Evolutionary conservation across 306 rosid species (phyloP).

Genomic region (Prunus kanzakura): DNA sequence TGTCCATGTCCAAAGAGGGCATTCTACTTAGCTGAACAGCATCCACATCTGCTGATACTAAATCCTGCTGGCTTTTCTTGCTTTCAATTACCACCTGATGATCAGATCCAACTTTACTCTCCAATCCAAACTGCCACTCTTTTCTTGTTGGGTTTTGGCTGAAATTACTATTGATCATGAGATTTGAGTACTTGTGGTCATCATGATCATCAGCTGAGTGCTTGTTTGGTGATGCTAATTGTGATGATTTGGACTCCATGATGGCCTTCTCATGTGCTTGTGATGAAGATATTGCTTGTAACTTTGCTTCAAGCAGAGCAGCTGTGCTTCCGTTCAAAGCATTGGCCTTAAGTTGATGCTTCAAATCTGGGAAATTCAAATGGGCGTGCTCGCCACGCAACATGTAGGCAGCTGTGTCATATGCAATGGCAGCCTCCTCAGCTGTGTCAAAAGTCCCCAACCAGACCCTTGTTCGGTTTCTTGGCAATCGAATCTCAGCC

Average conservation of each 20-base stretch:
- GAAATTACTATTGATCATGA: constrained; percentile 9
- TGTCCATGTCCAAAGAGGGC: constrained; percentile 96
- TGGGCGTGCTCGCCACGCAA: constrained; percentile 82
- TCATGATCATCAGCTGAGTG: not conserved
- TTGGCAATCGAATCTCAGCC: constrained; percentile 88
- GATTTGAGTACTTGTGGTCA: constrained; percentile 1
- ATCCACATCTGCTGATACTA: constrained; percentile 46
- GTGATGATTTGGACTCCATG: not conserved
- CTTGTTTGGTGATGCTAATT: not conserved
- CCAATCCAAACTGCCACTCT: constrained; percentile 34
- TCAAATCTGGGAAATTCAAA: constrained; percentile 73
- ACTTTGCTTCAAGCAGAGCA: constrained; percentile 74
- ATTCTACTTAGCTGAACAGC: constrained; percentile 83
- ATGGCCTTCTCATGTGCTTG: constrained; percentile 7
- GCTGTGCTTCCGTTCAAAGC: constrained; percentile 69
- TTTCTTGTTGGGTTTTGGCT: constrained; percentile 33
- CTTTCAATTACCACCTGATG: constrained; percentile 31
- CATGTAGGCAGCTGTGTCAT: constrained; percentile 91
- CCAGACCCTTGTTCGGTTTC: constrained; percentile 89
- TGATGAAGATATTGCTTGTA: constrained; percentile 58
- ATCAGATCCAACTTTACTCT: constrained; percentile 30
- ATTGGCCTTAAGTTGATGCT: constrained; percentile 61
- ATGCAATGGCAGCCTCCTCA: constrained; percentile 88
- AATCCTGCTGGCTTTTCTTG: constrained; percentile 47
- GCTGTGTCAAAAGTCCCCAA: constrained; percentile 88